Percentiles rank a stretch among this genome's conserved stretches.
Evolutionary conservation across 1,284 basidiomycete genomes (phyloP).

Genomic region (Fomitopsis palustris): DNA sequence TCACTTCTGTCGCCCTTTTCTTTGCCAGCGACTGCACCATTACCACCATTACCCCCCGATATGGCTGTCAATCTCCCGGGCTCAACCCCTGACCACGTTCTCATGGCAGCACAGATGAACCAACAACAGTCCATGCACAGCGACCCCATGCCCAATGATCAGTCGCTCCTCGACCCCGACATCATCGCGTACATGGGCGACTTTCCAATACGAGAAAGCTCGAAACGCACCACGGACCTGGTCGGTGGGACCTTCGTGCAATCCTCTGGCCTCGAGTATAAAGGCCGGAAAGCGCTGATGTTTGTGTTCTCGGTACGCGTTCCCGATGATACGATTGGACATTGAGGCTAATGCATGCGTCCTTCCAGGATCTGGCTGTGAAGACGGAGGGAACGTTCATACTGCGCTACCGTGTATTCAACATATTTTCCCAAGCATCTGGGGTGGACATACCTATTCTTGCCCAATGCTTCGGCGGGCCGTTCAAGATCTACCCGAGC

Average conservation of each 20-base stretch:
- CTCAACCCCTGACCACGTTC: neutral
- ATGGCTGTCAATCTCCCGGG: neutral
- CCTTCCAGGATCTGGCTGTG: constrained; percentile 24
- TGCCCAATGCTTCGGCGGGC: constrained; percentile 51
- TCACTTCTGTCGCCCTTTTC: neutral
- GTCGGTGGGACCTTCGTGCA: constrained; percentile 67
- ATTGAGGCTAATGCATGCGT: neutral
- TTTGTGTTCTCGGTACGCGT: constrained; percentile 64
- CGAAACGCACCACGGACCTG: constrained; percentile 51
- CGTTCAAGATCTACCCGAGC: constrained; percentile 72
- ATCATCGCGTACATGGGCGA: constrained; percentile 38
- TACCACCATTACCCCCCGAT: neutral
- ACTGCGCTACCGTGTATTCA: constrained; percentile 25
- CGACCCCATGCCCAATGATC: neutral
- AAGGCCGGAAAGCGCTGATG: constrained; percentile 56
- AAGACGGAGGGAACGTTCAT: constrained; percentile 24
- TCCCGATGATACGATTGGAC: neutral
- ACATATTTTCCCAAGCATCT: constrained; percentile 18
- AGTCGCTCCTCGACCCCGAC: constrained; percentile 15
- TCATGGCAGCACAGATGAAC: neutral
- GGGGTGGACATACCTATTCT: constrained; percentile 46
- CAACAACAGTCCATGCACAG: neutral
- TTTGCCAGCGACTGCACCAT: neutral
- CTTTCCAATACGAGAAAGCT: constrained; percentile 42
- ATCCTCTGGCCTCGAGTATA: constrained; percentile 53